phyloP scores from a whole-genome alignment of 768 basidiomycete species.

The Tubosaeta sp. region DNA sequence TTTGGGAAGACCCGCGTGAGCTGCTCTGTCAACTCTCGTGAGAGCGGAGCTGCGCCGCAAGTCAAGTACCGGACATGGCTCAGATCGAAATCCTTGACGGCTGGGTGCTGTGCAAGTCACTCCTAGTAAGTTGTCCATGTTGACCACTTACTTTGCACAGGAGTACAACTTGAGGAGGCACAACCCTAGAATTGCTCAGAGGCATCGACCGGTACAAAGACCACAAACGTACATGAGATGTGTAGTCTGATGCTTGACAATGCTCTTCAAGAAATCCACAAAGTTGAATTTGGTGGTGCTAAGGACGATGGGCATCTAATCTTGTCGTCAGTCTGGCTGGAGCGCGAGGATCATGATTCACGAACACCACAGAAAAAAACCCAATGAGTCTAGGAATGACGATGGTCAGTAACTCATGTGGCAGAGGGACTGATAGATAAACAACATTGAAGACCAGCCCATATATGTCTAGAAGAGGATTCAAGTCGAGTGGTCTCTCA shows the following conservation, averaged over 20 bases:
- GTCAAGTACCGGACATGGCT: conserved; percentile 36
- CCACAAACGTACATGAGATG: conserved; percentile 36
- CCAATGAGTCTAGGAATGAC: conserved; percentile 49
- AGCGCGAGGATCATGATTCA: background rate
- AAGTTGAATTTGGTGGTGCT: conserved; percentile 41
- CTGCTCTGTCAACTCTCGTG: conserved; percentile 45
- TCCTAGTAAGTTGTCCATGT: too few relatives aligned
- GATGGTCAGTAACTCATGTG: conserved; percentile 7
- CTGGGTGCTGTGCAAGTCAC: conserved; percentile 32
- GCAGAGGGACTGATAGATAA: background rate
- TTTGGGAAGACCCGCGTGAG: conserved; percentile 45
- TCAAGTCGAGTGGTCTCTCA: background rate
- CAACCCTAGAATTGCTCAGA: conserved; percentile 27
- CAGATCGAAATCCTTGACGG: conserved; percentile 37
- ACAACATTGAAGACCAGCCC: conserved; percentile 58
- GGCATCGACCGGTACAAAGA: background rate
- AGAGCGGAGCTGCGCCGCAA: conserved; percentile 57
- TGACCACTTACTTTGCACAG: conserved; percentile 43
- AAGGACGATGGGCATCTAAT: conserved; percentile 50
- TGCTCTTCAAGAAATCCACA: conserved; percentile 41
- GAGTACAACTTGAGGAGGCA: conserved; percentile 47
- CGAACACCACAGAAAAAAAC: conserved; percentile 52
- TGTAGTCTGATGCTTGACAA: conserved; percentile 42
- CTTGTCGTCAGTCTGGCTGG: conserved; percentile 3
- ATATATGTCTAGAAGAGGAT: conserved; percentile 50